Conservation (phyloP, 257 asterid species). For the Striga asiatica region DNA sequence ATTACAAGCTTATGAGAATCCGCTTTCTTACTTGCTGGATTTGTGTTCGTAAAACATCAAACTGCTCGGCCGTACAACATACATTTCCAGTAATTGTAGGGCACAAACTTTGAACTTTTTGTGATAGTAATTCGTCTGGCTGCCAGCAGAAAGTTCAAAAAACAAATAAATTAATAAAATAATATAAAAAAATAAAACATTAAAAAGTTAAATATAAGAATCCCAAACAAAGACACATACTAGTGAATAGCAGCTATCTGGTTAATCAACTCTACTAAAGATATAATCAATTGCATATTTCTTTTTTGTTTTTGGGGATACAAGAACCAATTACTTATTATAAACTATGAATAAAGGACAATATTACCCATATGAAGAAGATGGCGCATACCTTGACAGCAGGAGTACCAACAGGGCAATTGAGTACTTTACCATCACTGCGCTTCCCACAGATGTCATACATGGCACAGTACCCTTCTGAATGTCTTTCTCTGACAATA, state of each 20-base stretch:
- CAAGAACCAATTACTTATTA: too few relatives aligned
- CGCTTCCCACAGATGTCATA: conserved; percentile 83
- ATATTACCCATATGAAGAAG: too few relatives aligned
- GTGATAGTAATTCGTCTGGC: conserved; percentile 74
- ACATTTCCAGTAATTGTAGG: conserved; percentile 88
- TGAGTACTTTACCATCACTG: conserved; percentile 72
- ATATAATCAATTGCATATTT: too few relatives aligned
- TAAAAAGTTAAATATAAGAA: not conserved
- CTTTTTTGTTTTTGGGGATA: too few relatives aligned
- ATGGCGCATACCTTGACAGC: conserved; percentile 48
- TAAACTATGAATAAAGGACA: too few relatives aligned
- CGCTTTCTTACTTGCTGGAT: conserved; percentile 79
- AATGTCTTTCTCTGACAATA: conserved; percentile 41
- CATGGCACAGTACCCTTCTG: conserved; percentile 84
- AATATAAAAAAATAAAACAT: conserved; percentile 8
- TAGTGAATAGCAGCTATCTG: not conserved
- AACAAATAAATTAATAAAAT: too few relatives aligned
- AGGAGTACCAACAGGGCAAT: conserved; percentile 74
- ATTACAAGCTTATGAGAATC: not conserved
- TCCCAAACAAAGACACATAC: not conserved
- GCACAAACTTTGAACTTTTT: conserved; percentile 92
- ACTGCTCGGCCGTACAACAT: conserved; percentile 86
- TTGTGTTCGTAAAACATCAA: conserved; percentile 69
- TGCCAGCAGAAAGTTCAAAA: too few relatives aligned
- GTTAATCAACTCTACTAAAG: not conserved